Evolutionary conservation across 805 yeast species (phyloP), one percentile per base, ranked within the genome.

Genomic region (Saccharomycopsis microspora): DNA sequence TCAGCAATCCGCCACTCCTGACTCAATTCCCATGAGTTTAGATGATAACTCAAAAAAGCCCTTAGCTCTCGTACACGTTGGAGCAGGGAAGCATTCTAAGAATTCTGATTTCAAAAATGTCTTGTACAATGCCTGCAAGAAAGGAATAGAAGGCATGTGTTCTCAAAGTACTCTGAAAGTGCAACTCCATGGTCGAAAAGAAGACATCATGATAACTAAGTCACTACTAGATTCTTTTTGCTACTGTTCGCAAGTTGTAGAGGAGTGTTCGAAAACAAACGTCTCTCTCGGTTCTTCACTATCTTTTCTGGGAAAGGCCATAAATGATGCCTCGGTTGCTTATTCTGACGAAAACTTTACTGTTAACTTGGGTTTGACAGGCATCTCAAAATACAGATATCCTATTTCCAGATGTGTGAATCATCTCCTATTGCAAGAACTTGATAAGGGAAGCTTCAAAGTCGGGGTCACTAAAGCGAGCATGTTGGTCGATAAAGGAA

Each of bases 291-390:
- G 74, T 0, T 61, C 72, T 3, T 60, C 68, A 3, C 53, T 66
- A 43, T 61, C 66, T 46, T 43, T 61, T 5, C 32, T 47, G 8
- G 73, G 74, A 2, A 36, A 55, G 11, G 72, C 66, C 1, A 59
- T 58, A 39, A 66, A 70, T 42, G 75, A 70, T 55, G 63, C 69
- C 10, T 58, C 65, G 42, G 58, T 60, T 31, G 49, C 68, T 3
- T 48, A 19, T 19, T 19, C 19, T 19, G 19, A 19, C 19, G 19
- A 19, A 19, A 19, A 19, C 19, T 19, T 19, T 2, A 19, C 19
- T 19, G 19, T 19, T 19, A 19, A 19, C 19, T 19, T 19, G 1
- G 19, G 19, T 19, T 19, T 51, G n/a, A 45, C 51, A 6, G 33
- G 45, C 0, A 39, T 64, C 4, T 28, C 34, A 11, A 31, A 36